Conservation (phyloP, 257 asterid genomes). For the Solanum pinnatisectum region DNA sequence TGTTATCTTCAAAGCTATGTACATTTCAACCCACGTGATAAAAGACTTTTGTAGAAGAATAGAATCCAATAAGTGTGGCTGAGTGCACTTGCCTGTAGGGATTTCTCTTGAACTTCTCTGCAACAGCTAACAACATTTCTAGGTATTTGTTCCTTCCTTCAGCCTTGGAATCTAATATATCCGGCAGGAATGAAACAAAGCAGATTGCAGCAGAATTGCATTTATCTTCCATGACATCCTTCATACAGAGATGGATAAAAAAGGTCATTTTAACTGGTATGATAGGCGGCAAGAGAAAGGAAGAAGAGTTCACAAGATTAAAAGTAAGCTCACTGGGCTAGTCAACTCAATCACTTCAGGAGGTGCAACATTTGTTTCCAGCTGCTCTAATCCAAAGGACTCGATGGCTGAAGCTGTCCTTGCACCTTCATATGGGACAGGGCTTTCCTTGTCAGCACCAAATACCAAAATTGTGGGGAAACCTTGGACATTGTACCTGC, state of each 20-base stretch:
- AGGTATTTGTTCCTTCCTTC: conserved; percentile 84
- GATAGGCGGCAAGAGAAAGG: background rate
- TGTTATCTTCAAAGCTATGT: background rate
- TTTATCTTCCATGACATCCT: conserved; percentile 88
- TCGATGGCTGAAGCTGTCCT: conserved; percentile 91
- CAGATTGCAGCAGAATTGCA: conserved; percentile 91
- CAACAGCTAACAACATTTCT: conserved; percentile 57
- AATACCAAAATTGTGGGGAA: conserved; percentile 96
- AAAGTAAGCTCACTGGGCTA: conserved; percentile 52
- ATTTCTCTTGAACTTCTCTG: conserved; percentile 72
- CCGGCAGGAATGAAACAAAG: conserved; percentile 85
- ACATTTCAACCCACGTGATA: background rate
- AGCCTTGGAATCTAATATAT: conserved; percentile 91
- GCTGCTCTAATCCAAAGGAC: conserved; percentile 83
- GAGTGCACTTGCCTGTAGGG: conserved; percentile 66
- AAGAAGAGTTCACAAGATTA: background rate
- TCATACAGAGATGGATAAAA: background rate
- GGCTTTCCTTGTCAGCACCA: conserved; percentile 86
- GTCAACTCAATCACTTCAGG: conserved; percentile 91
- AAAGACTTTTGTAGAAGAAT: background rate
- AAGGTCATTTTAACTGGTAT: background rate
- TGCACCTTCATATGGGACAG: conserved; percentile 77
- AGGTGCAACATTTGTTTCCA: conserved; percentile 73
- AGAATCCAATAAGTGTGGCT: background rate
- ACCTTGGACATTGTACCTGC: conserved; percentile 95